Evolutionary conservation across 805 yeast species (phyloP).

Genomic region (Citeromyces matritensis): DNA sequence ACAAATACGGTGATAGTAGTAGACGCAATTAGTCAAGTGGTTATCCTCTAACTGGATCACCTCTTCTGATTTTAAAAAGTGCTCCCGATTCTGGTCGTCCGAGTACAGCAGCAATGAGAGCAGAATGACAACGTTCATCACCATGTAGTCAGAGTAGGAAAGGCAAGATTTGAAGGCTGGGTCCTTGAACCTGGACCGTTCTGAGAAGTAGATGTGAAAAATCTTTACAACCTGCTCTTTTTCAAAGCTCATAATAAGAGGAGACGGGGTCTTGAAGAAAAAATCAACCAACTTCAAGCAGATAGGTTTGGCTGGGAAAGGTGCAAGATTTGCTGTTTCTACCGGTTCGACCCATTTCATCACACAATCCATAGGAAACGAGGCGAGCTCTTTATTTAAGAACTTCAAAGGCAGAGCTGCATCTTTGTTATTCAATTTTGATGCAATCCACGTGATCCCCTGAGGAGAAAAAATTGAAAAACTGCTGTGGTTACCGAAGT

Average conservation of each 20-base stretch:
- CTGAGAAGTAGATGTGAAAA: conserved; percentile 4
- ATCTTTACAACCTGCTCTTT: conserved; percentile 6
- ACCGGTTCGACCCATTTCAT: conserved; percentile 19
- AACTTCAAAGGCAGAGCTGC: conserved; percentile 10
- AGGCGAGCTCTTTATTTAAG: conserved; percentile 7
- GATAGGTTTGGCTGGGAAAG: conserved; percentile 15
- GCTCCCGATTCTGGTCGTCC: background rate
- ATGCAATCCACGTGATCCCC: conserved; percentile 24
- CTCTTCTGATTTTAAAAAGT: conserved; percentile 5
- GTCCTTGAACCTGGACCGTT: conserved; percentile 1
- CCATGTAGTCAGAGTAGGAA: background rate
- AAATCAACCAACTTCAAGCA: conserved; percentile 6
- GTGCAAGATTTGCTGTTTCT: conserved; percentile 8
- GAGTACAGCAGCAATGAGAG: background rate
- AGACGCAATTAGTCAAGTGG: conserved; percentile 24
- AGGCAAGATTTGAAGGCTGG: background rate
- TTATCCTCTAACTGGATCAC: conserved; percentile 12
- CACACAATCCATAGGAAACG: too few species aligned
- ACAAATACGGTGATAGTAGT: conserved; percentile 34
- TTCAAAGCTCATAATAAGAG: conserved; percentile 4
- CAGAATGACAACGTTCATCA: background rate
- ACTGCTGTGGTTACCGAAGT: conserved; percentile 13
- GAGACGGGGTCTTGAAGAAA: conserved; percentile 4
- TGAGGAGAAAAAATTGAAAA: conserved; percentile 22
- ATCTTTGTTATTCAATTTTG: conserved; percentile 6